A percentile compares a stretch with the other conserved stretches of the same genome.
Evolutionary conservation across 768 basidiomycete genomes (phyloP).

Genomic region (Pleurotus tuber-regium): DNA sequence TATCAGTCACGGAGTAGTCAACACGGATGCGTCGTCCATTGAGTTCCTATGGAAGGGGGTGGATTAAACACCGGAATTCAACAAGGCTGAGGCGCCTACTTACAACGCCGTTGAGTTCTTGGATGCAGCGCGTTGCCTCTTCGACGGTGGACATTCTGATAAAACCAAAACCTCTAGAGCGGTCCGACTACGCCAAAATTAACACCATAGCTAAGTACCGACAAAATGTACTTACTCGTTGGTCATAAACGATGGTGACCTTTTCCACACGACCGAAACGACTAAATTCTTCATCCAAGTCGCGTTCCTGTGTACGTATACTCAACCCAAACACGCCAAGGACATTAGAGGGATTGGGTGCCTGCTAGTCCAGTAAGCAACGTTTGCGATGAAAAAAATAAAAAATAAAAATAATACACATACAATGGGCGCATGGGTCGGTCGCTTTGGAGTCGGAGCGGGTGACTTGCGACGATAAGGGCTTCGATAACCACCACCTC

Average conservation of each 20-base stretch:
- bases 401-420: constrained; percentile 31
- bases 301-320: constrained; percentile 90
- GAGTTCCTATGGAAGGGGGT: constrained; percentile 57
- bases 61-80: constrained; percentile 8
- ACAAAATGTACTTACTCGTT: constrained; percentile 62
- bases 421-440: constrained; percentile 74
- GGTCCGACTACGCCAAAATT: constrained; percentile 59
- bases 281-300: constrained; percentile 92
- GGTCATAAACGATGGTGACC: constrained; percentile 96
- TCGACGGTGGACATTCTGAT: constrained; percentile 91
- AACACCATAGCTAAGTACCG: constrained; percentile 1
- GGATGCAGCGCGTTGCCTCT: constrained; percentile 85
- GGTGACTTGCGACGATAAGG: constrained; percentile 62
- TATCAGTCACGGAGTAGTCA: constrained; percentile 92
- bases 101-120: constrained; percentile 90
- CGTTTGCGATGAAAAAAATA: constrained; percentile 14
- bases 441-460: constrained; percentile 52
- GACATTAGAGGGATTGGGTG: constrained; percentile 83
- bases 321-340: constrained; percentile 98
- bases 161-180: constrained; percentile 97
- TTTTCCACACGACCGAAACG: constrained; percentile 90
- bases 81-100: constrained; percentile 28
- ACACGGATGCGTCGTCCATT: constrained; percentile 96
- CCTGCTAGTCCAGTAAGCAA: constrained; percentile 55
- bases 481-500: constrained; percentile 55